A percentile compares a stretch with the other conserved stretches of the same genome.
These are phyloP conservation scores for Aspergillus oerlinghausenensis DNA, from an alignment of 2,329 filamentous ascomycete genomes.

Conservation along the genomic window DNA sequence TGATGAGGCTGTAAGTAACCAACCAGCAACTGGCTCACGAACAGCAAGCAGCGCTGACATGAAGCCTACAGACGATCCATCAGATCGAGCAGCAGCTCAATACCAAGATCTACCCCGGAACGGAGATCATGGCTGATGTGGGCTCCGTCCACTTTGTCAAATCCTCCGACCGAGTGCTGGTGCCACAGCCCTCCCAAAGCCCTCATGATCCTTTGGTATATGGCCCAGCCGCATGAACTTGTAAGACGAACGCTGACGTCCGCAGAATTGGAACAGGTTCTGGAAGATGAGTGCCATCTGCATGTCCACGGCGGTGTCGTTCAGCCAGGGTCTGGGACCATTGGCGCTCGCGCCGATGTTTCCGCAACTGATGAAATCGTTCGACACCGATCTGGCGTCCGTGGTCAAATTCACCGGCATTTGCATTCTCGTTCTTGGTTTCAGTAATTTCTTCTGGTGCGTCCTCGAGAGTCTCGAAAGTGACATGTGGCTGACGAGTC, in stretches of 20 bases:
- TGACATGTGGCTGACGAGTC: background rate
- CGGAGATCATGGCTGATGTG: constrained; percentile 59
- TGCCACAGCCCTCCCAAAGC: constrained; percentile 48
- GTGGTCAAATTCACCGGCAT: constrained; percentile 56
- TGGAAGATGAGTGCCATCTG: constrained; percentile 50
- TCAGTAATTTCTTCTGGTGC: constrained; percentile 58
- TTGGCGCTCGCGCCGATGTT: constrained; percentile 58
- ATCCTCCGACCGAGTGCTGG: constrained; percentile 43
- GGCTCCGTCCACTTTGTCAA: constrained; percentile 63
- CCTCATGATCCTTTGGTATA: constrained; percentile 43
- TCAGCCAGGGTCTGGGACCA: constrained; percentile 53
- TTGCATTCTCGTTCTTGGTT: constrained; percentile 54
- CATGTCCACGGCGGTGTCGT: constrained; percentile 44
- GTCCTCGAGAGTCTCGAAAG: constrained; percentile 1
- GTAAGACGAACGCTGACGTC: background rate
- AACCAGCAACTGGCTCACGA: background rate
- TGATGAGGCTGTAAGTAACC: constrained; percentile 34
- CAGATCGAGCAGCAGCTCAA: constrained; percentile 49
- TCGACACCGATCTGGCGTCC: constrained; percentile 49
- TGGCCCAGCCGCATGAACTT: background rate
- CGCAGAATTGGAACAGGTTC: constrained; percentile 44
- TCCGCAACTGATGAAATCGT: constrained; percentile 52
- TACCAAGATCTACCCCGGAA: constrained; percentile 53
- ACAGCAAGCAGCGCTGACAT: background rate
- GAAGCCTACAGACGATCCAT: constrained; percentile 16